Percentiles rank a stretch among this genome's conserved stretches.
phyloP scores from a whole-genome alignment of 2,329 filamentous ascomycete genomes.

The Graphilbum sp. region DNA sequence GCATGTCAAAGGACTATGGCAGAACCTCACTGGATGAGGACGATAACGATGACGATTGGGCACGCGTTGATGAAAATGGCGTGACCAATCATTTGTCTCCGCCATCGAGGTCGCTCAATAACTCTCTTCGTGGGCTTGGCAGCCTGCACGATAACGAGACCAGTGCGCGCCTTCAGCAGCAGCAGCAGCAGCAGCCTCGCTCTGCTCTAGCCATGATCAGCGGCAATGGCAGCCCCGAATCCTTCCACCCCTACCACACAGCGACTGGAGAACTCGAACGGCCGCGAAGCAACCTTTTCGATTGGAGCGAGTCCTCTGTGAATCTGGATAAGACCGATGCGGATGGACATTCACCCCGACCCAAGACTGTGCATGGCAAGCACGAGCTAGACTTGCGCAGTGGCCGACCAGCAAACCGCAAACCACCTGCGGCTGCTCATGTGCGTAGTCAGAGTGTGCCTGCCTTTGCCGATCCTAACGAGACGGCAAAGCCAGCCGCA shows the following conservation, averaged over 20 bases:
- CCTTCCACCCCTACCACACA: slow-evolving; percentile 11
- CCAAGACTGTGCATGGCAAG: slow-evolving; percentile 62
- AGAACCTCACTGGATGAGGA: slow-evolving; percentile 44
- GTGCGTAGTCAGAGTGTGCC: slow-evolving; percentile 71
- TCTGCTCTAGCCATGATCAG: slow-evolving; percentile 37
- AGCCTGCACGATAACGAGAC: neutral
- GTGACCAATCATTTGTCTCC: slow-evolving; percentile 41
- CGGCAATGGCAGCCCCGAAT: slow-evolving; percentile 25
- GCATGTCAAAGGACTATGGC: slow-evolving; percentile 21
- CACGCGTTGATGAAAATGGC: slow-evolving; percentile 36
- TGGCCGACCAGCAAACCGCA: slow-evolving; percentile 49
- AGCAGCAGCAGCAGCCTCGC: slow-evolving; percentile 17
- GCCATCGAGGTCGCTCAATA: slow-evolving; percentile 35
- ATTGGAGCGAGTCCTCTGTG: slow-evolving; percentile 53
- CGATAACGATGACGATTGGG: slow-evolving; percentile 49
- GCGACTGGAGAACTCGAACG: slow-evolving; percentile 24
- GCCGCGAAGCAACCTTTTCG: slow-evolving; percentile 55
- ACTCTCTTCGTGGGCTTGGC: slow-evolving; percentile 2
- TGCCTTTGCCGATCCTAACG: slow-evolving; percentile 46
- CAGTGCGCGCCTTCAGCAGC: too few relatives aligned
- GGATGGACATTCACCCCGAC: slow-evolving; percentile 43
- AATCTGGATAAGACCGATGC: slow-evolving; percentile 43
- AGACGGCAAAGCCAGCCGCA: slow-evolving; percentile 34
- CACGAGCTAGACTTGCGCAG: slow-evolving; percentile 55
- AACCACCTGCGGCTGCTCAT: slow-evolving; percentile 52